These are phyloP conservation scores for Lophium mytilinum DNA, from an alignment of 495 filamentous ascomycete genomes.

Conservation along the genomic window DNA sequence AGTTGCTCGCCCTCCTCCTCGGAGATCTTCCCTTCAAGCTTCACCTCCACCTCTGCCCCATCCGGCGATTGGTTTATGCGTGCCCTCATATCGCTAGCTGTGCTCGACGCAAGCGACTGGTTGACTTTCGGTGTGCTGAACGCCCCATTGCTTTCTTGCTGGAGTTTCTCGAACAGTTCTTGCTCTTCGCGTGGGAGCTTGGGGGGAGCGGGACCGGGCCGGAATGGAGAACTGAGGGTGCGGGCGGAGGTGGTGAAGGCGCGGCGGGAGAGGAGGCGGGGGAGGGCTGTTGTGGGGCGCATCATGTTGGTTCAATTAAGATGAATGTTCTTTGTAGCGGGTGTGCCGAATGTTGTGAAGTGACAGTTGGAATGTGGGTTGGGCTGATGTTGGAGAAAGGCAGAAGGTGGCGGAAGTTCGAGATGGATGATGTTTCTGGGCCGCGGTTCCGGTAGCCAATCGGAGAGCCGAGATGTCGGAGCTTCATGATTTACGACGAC, in stretches of 20 bases:
- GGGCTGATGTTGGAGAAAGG: background rate
- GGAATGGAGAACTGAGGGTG: constrained; percentile 24
- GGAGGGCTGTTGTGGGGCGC: background rate
- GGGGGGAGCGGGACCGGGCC: constrained; percentile 60
- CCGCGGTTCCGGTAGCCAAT: constrained; percentile 18
- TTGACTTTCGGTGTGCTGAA: constrained; percentile 52
- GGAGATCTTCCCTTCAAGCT: constrained; percentile 29
- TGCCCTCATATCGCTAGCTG: constrained; percentile 6
- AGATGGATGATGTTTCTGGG: background rate
- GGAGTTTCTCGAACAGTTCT: constrained; percentile 85
- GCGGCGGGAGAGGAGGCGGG: constrained; percentile 16
- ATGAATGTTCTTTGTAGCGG: background rate
- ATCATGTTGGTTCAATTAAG: background rate
- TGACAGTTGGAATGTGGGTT: background rate
- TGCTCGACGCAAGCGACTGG: constrained; percentile 17
- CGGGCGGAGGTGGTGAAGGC: constrained; percentile 23
- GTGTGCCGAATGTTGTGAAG: background rate
- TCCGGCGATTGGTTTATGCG: constrained; percentile 35
- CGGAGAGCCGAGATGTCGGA: constrained; percentile 7
- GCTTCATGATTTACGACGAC: too few relatives aligned
- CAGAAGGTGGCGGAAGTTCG: background rate
- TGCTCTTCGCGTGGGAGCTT: constrained; percentile 82
- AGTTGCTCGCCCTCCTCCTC: constrained; percentile 50
- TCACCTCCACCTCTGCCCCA: constrained; percentile 28
- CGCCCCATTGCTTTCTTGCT: constrained; percentile 61